A percentile compares a stretch with the other conserved stretches of the same genome.
Conservation (phyloP, 768 basidiomycete species). For the Punctularia strigosozonata region DNA sequence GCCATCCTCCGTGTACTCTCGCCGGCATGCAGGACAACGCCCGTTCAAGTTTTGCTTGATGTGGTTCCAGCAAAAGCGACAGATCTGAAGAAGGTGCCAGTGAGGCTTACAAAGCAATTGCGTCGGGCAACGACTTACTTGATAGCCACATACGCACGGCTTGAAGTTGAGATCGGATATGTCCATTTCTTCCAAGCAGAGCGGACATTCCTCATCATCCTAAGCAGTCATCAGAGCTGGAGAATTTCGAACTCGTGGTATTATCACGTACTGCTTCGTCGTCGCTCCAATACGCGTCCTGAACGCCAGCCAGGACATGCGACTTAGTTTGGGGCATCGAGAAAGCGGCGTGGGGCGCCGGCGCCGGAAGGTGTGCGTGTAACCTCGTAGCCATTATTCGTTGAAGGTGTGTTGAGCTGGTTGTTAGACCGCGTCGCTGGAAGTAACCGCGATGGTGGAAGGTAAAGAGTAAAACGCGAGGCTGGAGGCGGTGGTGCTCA, state of each 20-base stretch:
- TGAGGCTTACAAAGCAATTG: conserved; percentile 1
- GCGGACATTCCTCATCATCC: conserved; percentile 97
- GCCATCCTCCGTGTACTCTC: conserved; percentile 84
- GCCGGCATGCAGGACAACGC: conserved; percentile 91
- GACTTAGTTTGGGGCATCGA: conserved; percentile 72
- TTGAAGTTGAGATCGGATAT: conserved; percentile 98
- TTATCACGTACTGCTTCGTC: conserved; percentile 59
- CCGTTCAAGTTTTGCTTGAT: conserved; percentile 94
- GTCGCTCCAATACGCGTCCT: conserved; percentile 96
- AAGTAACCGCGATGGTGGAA: conserved; percentile 2
- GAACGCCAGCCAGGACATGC: conserved; percentile 77
- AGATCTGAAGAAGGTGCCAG: conserved; percentile 50
- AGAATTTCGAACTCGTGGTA: conserved; percentile 1
- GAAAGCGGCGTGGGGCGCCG: conserved; percentile 60
- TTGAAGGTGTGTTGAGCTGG: too few relatives aligned
- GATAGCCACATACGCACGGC: conserved; percentile 97
- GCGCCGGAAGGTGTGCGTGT: conserved; percentile 57
- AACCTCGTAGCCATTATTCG: conserved; percentile 44
- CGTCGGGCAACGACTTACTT: conserved; percentile 35
- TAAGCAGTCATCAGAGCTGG: conserved; percentile 21
- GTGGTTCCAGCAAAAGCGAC: conserved; percentile 98
- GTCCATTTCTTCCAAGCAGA: conserved; percentile 98
- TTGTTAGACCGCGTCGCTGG: conserved; percentile 1
- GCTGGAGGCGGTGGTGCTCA: too few relatives aligned
- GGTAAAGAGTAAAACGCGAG: too few relatives aligned